phyloP scores from a whole-genome alignment of 768 basidiomycete genomes.

The Lactarius vividus region DNA sequence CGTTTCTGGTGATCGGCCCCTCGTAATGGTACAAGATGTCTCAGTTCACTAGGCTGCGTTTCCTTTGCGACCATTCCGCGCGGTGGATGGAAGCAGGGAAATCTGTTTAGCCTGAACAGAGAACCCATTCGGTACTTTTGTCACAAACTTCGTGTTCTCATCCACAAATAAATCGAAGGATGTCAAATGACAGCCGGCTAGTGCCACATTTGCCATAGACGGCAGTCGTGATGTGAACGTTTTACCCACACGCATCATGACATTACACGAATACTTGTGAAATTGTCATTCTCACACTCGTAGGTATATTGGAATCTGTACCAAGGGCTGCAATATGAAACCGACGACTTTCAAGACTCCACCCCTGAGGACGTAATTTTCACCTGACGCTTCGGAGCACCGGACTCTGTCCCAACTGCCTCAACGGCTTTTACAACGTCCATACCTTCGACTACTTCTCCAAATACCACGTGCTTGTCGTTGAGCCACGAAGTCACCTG shows the following conservation, averaged over 20 bases:
- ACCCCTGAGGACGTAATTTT: constrained; percentile 25
- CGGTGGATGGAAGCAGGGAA: not conserved
- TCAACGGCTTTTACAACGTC: constrained; percentile 40
- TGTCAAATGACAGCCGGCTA: not conserved
- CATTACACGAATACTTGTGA: not conserved
- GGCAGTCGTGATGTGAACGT: not conserved
- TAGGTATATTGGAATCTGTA: no score
- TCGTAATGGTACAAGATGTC: no score
- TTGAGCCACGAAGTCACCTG: constrained; percentile 40
- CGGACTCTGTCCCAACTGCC: constrained; percentile 28
- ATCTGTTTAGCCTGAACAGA: not conserved
- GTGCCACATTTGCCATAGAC: not conserved
- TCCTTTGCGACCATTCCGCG: not conserved
- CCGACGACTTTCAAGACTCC: not conserved
- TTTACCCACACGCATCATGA: not conserved
- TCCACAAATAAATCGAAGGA: not conserved
- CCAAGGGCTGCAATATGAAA: not conserved
- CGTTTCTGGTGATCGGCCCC: no score
- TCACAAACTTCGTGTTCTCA: no score
- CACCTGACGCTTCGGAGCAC: constrained; percentile 18
- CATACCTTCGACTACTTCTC: constrained; percentile 43
- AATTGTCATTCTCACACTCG: not conserved
- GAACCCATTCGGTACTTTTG: not conserved
- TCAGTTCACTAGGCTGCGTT: not conserved
- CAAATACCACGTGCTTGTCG: constrained; percentile 45